Conservation (phyloP, 805 yeast species). For the Metschnikowia gelsemii region DNA sequence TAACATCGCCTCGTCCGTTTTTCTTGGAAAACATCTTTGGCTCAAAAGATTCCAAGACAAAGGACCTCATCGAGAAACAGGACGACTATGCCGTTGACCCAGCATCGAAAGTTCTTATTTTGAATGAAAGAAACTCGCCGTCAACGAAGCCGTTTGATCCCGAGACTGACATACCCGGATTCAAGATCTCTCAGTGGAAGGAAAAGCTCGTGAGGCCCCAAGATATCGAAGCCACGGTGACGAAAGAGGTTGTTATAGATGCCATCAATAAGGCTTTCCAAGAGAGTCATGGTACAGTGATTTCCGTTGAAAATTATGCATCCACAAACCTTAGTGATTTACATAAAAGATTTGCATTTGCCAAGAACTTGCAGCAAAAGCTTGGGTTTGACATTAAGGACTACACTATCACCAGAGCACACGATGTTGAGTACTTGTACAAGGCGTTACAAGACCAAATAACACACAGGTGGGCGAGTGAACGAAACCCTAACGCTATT, state of each 20-base stretch:
- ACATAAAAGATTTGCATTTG: constrained; percentile 45
- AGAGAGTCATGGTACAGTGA: constrained; percentile 15
- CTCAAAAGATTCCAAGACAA: constrained; percentile 29
- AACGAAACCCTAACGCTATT: constrained; percentile 74
- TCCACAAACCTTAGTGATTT: constrained; percentile 34
- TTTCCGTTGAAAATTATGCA: constrained; percentile 7
- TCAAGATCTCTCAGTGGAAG: constrained; percentile 40
- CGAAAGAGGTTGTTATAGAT: constrained; percentile 24
- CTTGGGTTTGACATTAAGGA: constrained; percentile 58
- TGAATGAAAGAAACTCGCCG: constrained; percentile 39
- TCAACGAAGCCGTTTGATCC: constrained; percentile 25
- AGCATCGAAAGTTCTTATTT: constrained; percentile 34
- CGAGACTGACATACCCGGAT: constrained; percentile 35
- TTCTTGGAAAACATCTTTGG: constrained; percentile 39
- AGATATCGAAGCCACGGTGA: constrained; percentile 32
- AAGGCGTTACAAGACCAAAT: constrained; percentile 39
- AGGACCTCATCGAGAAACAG: constrained; percentile 40
- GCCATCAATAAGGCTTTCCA: constrained; percentile 28
- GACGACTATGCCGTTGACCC: constrained; percentile 37
- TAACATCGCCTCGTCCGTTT: constrained; percentile 18
- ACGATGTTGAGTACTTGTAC: constrained; percentile 39
- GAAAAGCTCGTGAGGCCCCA: constrained; percentile 21
- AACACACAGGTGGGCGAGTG: constrained; percentile 48
- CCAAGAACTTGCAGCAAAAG: constrained; percentile 47
- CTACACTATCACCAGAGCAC: constrained; percentile 42